Evolutionary conservation across 2,329 filamentous ascomycete genomes (phyloP).

Genomic region (Cordyceps cicadae): DNA sequence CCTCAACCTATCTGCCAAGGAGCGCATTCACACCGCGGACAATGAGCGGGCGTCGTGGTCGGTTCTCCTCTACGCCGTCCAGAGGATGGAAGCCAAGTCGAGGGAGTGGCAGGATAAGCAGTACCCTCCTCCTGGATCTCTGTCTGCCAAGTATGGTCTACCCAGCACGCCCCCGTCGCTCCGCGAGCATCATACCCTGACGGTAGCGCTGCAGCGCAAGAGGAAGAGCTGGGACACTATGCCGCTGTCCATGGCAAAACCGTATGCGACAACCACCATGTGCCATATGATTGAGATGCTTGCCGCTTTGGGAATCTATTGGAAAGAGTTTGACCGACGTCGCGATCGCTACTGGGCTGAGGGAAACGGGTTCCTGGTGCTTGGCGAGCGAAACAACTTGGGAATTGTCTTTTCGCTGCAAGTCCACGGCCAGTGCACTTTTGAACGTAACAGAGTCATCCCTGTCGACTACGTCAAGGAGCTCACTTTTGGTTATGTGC

Average conservation of each 20-base stretch:
- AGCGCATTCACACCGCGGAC: constrained; percentile 44
- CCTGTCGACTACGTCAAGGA: constrained; percentile 46
- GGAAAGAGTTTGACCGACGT: constrained; percentile 48
- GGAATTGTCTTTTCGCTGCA: constrained; percentile 49
- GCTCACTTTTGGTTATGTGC: constrained; percentile 46
- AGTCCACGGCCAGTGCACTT: constrained; percentile 39
- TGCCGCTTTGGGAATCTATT: constrained; percentile 47
- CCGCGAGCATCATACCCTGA: constrained; percentile 30
- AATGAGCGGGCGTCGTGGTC: constrained; percentile 50
- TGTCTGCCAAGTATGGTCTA: constrained; percentile 15
- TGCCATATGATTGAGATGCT: constrained; percentile 48
- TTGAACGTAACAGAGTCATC: constrained; percentile 42
- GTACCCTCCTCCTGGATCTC: constrained; percentile 20
- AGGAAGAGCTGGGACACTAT: constrained; percentile 45
- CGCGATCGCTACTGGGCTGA: constrained; percentile 45
- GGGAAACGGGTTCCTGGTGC: constrained; percentile 45
- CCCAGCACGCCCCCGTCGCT: constrained; percentile 20
- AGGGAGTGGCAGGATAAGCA: constrained; percentile 35
- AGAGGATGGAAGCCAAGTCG: constrained; percentile 41
- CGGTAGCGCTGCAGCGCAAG: constrained; percentile 38
- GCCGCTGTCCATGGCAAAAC: constrained; percentile 37
- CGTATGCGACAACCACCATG: constrained; percentile 47
- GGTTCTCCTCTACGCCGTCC: constrained; percentile 39
- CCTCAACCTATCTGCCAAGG: constrained; percentile 19
- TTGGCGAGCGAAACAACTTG: constrained; percentile 39